Evolutionary conservation across 257 asterid species (phyloP).

Genomic region (Ehretia macrophylla): DNA sequence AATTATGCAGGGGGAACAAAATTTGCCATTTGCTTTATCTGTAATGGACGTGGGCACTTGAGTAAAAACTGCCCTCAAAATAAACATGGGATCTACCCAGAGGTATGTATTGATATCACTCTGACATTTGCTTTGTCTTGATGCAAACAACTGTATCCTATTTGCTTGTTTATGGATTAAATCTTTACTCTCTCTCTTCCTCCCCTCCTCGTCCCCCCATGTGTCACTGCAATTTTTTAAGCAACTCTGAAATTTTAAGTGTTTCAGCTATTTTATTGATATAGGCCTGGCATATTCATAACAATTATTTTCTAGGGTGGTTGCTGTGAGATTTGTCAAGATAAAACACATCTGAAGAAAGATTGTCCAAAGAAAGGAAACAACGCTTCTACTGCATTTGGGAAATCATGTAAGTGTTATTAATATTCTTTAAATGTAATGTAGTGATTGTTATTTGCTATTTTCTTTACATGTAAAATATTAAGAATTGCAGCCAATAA

Average conservation of each 20-base stretch:
- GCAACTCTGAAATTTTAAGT: background rate
- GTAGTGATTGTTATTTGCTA: too few species aligned
- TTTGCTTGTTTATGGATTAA: too few species aligned
- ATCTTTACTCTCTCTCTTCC: too few species aligned
- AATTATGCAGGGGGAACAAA: conserved; percentile 80
- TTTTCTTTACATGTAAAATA: too few species aligned
- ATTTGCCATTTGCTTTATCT: conserved; percentile 87
- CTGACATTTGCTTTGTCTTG: too few species aligned
- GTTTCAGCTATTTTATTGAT: background rate
- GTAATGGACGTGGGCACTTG: conserved; percentile 89
- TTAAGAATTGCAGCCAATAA: too few species aligned
- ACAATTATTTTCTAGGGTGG: conserved; percentile 62
- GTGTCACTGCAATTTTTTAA: background rate
- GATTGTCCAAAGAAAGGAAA: conserved; percentile 75
- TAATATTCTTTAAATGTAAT: background rate
- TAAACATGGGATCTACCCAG: conserved; percentile 80
- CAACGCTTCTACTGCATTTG: conserved; percentile 23
- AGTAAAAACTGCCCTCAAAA: conserved; percentile 87
- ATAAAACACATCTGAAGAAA: conserved; percentile 82
- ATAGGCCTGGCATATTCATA: background rate
- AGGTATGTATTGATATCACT: conserved; percentile 41
- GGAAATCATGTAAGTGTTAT: conserved; percentile 48
- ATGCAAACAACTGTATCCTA: too few species aligned
- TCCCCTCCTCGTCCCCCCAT: too few species aligned
- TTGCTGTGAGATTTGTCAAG: conserved; percentile 85